Evolutionary conservation across 768 basidiomycete species (phyloP), one percentile per base, ranked within the genome.

Genomic region (Kwoniella bestiolae): DNA sequence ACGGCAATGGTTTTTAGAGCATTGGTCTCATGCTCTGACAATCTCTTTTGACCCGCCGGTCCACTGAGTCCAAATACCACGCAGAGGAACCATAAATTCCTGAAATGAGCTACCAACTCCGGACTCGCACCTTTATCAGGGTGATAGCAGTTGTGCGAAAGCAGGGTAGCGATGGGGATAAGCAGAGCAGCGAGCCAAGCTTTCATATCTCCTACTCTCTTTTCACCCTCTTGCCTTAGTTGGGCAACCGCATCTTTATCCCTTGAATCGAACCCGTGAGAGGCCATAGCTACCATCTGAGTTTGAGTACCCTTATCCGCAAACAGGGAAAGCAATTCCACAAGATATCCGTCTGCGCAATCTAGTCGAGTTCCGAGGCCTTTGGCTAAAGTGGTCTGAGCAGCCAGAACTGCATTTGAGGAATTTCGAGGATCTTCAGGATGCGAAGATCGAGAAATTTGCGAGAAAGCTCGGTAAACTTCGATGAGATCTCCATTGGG

Each of bases 1-100:
- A 84, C 81, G 12, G 95, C 92, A 66, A 96, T 92, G 7, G 88
- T 86, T 31, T 85, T 84, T 18, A 96, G 83, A 1, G 91, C 89
- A 31, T 90, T 88, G 47, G 85, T 83, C 53, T 91, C 85, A 90
- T 92, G 92, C 47, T 88, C 87, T 9, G 66, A 60, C 41, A 73
- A 26, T 58, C 90, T 89, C 1, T 89, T 88, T 25, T 85, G 63
- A 21, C 71, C 61, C 8, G 61, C 60, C 18, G 49, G 53, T n/a
- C 68, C 68, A 2, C 91, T 89, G 71, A 97, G 90, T 23, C 89
- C 86, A 73, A 95, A 93, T 16, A 95, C 85, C 26, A 91, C 86
- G 77, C 91, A 93, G 21, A 97, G 82, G 81, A 94, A 93, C 95
- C 95, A 99, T 82, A 94, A 85, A 74, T 92, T 93, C 47, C 94